Percentiles rank a stretch among this genome's conserved stretches.
These are phyloP conservation scores for Chlorella sp. DNA, from an alignment of 139 green algal genomes.

Conservation along the genomic window DNA sequence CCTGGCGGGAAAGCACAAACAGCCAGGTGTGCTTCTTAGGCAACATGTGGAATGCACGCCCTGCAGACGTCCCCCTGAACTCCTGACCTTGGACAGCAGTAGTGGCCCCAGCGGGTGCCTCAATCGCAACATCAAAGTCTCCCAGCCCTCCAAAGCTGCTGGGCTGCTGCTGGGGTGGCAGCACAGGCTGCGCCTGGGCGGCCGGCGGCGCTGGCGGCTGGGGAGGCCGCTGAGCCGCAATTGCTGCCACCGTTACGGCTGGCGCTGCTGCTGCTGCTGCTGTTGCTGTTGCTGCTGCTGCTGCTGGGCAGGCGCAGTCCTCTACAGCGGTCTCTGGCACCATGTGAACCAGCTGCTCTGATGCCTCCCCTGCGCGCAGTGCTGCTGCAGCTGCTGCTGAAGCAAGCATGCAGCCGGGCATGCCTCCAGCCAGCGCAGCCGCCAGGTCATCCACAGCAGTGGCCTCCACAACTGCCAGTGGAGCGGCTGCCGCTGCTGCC, in stretches of 20 bases:
- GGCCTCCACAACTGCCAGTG: neutral
- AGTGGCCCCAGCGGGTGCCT: neutral
- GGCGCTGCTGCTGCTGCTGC: neutral
- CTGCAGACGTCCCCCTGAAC: no score
- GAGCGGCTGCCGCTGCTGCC: neutral
- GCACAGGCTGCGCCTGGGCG: neutral
- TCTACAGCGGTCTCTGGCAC: neutral
- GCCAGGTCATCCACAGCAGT: neutral
- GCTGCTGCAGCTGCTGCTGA: neutral
- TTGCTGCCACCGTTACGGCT: no score
- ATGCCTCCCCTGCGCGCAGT: neutral
- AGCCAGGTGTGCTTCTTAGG: no score
- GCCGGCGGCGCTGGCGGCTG: neutral
- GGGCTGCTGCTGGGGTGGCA: neutral
- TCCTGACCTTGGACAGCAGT: neutral
- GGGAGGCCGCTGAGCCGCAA: no score
- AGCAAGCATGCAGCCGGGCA: neutral
- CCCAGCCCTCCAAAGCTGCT: neutral
- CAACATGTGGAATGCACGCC: no score
- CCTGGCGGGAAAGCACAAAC: no score
- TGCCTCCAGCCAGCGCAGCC: no score
- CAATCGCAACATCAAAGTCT: slow-evolving; percentile 12
- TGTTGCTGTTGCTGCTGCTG: neutral
- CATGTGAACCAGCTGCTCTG: neutral
- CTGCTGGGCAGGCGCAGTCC: neutral